These are phyloP conservation scores for Didymella exigua DNA, from an alignment of 2,329 filamentous ascomycete genomes.

Conservation along the genomic window DNA sequence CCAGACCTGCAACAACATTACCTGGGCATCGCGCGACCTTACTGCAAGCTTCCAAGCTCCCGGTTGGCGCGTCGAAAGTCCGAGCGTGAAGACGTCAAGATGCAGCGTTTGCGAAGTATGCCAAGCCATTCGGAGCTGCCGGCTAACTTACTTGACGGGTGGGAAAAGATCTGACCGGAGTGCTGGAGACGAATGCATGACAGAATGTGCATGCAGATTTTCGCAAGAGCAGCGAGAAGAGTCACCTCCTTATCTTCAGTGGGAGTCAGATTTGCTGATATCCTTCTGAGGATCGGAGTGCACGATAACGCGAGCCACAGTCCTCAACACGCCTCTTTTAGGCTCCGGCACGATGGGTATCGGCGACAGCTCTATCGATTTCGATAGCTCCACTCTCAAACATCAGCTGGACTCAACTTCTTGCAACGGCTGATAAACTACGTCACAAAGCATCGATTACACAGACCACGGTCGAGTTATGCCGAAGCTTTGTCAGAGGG, in stretches of 20 bases:
- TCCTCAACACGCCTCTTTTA: background rate
- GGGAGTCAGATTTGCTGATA: slow-evolving; percentile 9
- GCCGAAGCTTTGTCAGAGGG: slow-evolving; percentile 16
- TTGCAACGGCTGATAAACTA: slow-evolving; percentile 15
- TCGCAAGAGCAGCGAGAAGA: slow-evolving; percentile 3
- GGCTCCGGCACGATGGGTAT: background rate
- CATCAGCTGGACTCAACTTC: slow-evolving; percentile 15
- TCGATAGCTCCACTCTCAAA: slow-evolving; percentile 15
- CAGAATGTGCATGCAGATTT: slow-evolving; percentile 3
- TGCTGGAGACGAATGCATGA: slow-evolving; percentile 6
- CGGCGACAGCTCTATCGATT: slow-evolving; percentile 11
- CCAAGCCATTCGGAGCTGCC: slow-evolving; percentile 14
- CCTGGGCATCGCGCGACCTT: background rate
- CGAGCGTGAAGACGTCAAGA: slow-evolving; percentile 11
- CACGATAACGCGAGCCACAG: slow-evolving; percentile 12
- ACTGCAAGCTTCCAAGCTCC: slow-evolving; percentile 8
- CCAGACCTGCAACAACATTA: background rate
- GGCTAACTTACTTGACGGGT: slow-evolving; percentile 14
- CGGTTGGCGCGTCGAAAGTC: slow-evolving; percentile 3
- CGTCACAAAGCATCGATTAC: slow-evolving; percentile 20
- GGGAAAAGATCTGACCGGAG: slow-evolving; percentile 4
- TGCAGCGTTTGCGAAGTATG: slow-evolving; percentile 11
- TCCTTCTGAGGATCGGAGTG: background rate
- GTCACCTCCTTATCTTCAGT: slow-evolving; percentile 3
- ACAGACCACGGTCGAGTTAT: slow-evolving; percentile 14